A percentile compares a stretch with the other conserved stretches of the same genome.
phyloP scores from a whole-genome alignment of 2,329 filamentous ascomycete genomes.

The Sphaerostilbella broomeana region DNA sequence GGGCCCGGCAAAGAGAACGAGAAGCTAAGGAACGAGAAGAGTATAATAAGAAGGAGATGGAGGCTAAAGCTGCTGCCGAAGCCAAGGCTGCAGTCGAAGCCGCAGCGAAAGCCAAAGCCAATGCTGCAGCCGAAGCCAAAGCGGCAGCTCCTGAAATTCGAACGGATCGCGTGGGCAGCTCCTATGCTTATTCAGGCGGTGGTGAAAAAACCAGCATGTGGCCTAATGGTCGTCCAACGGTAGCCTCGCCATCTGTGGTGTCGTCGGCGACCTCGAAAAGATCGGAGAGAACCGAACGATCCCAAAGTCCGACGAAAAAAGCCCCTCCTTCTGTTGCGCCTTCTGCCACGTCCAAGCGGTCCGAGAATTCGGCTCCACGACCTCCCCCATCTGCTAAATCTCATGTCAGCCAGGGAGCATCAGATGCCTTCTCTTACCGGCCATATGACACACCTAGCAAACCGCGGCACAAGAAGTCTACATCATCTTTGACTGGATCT shows the following conservation, averaged over 20 bases:
- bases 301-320: slow-evolving; percentile 8
- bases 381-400: slow-evolving; percentile 48
- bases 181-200: slow-evolving; percentile 58
- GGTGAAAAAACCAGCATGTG: slow-evolving; percentile 66
- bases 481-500: slow-evolving; percentile 62
- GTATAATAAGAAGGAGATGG: slow-evolving; percentile 32
- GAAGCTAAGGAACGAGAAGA: slow-evolving; percentile 35
- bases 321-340: slow-evolving; percentile 11
- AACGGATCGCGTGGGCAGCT: slow-evolving; percentile 36
- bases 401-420: slow-evolving; percentile 53
- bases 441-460: slow-evolving; percentile 55
- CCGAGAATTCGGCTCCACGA: slow-evolving; percentile 10
- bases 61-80: slow-evolving; percentile 23
- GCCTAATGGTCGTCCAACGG: slow-evolving; percentile 53
- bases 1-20: slow-evolving; percentile 34
- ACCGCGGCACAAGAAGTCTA: slow-evolving; percentile 28
- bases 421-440: slow-evolving; percentile 62
- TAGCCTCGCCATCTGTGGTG: slow-evolving; percentile 9
- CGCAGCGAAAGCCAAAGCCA: slow-evolving; percentile 20
- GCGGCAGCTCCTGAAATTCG: slow-evolving; percentile 19
- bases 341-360: slow-evolving; percentile 12
- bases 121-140: slow-evolving; percentile 19
- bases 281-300: slow-evolving; percentile 3
- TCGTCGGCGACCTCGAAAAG: slow-evolving; percentile 7
- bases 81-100: slow-evolving; percentile 33